Evolutionary conservation across 2,329 filamentous ascomycete species (phyloP).

Genomic region (Mycogone perniciosa): DNA sequence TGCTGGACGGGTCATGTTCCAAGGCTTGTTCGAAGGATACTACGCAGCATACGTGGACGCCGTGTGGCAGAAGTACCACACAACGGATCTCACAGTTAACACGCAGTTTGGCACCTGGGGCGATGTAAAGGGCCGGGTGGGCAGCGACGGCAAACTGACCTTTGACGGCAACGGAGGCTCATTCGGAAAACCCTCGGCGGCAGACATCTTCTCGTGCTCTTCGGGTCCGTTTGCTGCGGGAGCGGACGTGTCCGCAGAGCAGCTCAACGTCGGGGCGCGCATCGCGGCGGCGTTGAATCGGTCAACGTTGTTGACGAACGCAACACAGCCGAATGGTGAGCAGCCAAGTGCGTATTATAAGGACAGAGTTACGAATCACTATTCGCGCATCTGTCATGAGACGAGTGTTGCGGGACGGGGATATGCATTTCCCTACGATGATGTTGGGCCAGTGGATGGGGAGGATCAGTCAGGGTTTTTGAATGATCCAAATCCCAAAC

Average conservation of each 20-base stretch:
- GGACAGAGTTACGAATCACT: conserved; percentile 56
- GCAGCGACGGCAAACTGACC: conserved; percentile 28
- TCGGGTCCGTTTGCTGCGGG: conserved; percentile 50
- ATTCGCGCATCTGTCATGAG: conserved; percentile 57
- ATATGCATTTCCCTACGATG: conserved; percentile 68
- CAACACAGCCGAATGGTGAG: conserved; percentile 48
- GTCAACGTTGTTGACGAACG: conserved; percentile 54
- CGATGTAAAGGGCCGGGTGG: conserved; percentile 38
- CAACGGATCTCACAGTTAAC: conserved; percentile 41
- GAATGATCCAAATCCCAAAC: conserved; percentile 47
- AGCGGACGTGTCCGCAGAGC: conserved; percentile 35
- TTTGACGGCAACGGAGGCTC: conserved; percentile 36
- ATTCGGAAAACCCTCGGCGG: conserved; percentile 41
- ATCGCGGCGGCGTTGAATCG: conserved; percentile 71
- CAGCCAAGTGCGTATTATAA: conserved; percentile 46
- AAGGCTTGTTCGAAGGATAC: conserved; percentile 43
- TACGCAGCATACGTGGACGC: conserved; percentile 43
- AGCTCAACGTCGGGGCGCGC: conserved; percentile 63
- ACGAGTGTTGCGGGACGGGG: conserved; percentile 53
- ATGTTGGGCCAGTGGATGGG: conserved; percentile 51
- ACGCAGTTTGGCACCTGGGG: conserved; percentile 48
- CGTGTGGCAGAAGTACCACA: conserved; percentile 46
- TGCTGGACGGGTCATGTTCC: conserved; percentile 38
- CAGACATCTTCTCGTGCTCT: conserved; percentile 47
- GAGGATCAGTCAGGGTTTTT: conserved; percentile 58